These are phyloP conservation scores for Heliocybe sulcata DNA, from an alignment of 1,284 basidiomycete species.

Conservation along the genomic window DNA sequence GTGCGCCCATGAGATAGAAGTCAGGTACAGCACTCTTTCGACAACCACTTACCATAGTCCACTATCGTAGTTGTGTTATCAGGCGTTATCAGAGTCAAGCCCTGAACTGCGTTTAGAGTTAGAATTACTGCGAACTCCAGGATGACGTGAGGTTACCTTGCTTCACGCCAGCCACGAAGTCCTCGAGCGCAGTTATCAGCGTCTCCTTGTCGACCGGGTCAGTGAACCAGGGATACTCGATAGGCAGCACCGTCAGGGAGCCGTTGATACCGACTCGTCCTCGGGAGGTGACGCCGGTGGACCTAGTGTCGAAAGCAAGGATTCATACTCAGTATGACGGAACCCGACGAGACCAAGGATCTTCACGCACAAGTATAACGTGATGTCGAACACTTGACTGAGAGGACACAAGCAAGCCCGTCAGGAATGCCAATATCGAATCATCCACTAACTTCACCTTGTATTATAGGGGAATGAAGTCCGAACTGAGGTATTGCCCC, in stretches of 20 bases:
- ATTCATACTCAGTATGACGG: no score
- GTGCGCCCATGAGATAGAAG: neutral
- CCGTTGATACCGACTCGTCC: conserved; percentile 55
- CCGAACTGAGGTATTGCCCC: conserved; percentile 41
- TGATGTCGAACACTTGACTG: conserved; percentile 54
- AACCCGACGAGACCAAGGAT: neutral
- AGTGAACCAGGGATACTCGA: conserved; percentile 51
- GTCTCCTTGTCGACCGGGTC: conserved; percentile 48
- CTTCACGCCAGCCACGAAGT: conserved; percentile 33
- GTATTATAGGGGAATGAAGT: conserved; percentile 45
- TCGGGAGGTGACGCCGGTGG: conserved; percentile 50
- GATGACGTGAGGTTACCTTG: conserved; percentile 23
- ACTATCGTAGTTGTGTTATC: conserved; percentile 46
- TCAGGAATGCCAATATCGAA: neutral
- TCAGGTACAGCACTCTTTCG: neutral
- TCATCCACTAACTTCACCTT: conserved; percentile 8
- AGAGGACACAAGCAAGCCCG: neutral
- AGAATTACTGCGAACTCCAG: neutral
- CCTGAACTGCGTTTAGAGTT: conserved; percentile 27
- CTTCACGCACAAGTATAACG: conserved; percentile 41
- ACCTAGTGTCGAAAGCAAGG: conserved; percentile 7
- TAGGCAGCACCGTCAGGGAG: conserved; percentile 35
- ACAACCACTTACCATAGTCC: conserved; percentile 33
- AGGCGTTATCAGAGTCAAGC: conserved; percentile 48
- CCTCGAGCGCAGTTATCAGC: conserved; percentile 40